phyloP scores from a whole-genome alignment of 495 filamentous ascomycete species.

The Podospora pseudopauciseta region DNA sequence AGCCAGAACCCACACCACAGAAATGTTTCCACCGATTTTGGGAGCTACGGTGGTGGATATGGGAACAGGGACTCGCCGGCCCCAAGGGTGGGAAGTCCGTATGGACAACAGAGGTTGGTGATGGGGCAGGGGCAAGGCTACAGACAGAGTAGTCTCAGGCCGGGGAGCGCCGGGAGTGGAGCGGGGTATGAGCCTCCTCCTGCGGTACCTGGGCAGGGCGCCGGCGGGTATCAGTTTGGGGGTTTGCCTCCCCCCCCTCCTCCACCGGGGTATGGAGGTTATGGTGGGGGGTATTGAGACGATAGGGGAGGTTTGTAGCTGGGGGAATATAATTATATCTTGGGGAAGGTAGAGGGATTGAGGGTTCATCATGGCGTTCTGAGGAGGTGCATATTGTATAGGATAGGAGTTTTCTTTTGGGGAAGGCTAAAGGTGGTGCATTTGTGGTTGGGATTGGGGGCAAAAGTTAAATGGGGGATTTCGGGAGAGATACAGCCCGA shows the following conservation, averaged over 20 bases:
- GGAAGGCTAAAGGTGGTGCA: not conserved
- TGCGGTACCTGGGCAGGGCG: constrained; percentile 24
- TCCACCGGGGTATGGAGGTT: not conserved
- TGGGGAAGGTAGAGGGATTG: not conserved
- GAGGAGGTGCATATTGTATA: not conserved
- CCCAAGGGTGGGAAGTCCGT: constrained; percentile 41
- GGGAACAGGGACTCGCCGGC: constrained; percentile 40
- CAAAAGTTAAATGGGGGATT: not conserved
- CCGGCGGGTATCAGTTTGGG: constrained; percentile 14
- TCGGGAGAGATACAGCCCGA: no score
- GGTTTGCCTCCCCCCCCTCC: constrained; percentile 14
- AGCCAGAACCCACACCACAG: constrained; percentile 34
- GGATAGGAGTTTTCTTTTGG: not conserved
- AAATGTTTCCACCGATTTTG: constrained; percentile 28
- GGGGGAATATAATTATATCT: not conserved
- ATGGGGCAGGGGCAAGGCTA: constrained; percentile 33
- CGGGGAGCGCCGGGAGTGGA: constrained; percentile 39
- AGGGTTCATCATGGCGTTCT: not conserved
- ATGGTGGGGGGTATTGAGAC: not conserved
- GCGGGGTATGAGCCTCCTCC: constrained; percentile 40
- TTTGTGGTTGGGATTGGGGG: not conserved
- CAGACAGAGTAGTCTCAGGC: constrained; percentile 43
- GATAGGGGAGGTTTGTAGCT: not conserved
- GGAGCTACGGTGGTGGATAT: constrained; percentile 14
- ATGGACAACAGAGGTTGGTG: constrained; percentile 19